phyloP scores from a whole-genome alignment of 805 yeast genomes.

The Ogataea ganodermae region DNA sequence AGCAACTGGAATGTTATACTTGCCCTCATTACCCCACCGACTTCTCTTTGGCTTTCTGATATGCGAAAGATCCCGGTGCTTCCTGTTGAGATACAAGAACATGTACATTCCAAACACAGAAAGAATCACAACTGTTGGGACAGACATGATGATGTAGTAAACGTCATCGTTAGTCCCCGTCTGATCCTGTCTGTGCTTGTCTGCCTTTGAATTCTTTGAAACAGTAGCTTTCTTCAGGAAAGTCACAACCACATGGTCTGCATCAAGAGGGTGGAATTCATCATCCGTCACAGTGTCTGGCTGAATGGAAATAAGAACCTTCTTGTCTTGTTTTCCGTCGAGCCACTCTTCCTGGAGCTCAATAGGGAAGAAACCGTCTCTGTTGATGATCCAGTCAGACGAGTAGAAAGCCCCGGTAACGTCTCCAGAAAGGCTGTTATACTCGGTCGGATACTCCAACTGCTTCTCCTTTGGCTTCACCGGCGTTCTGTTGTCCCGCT shows the following conservation, averaged over 20 bases:
- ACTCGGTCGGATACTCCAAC: conserved; percentile 18
- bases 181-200: conserved; percentile 35
- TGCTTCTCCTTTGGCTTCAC: conserved; percentile 21
- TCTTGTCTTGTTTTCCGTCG: conserved; percentile 50
- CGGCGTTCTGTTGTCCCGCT: conserved; percentile 34
- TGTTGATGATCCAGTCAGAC: conserved; percentile 68
- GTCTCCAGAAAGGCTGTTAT: conserved; percentile 27
- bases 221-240: conserved; percentile 56
- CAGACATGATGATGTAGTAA: conserved; percentile 61
- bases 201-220: conserved; percentile 43
- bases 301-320: conserved; percentile 69
- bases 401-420: conserved; percentile 52
- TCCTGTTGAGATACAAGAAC: conserved; percentile 57
- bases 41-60: conserved; percentile 41
- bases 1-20: conserved; percentile 30
- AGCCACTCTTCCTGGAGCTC: conserved; percentile 68
- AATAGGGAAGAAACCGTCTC: conserved; percentile 65
- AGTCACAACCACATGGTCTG: conserved; percentile 45
- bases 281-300: conserved; percentile 67
- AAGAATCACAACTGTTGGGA: conserved; percentile 66
- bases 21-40: conserved; percentile 36
- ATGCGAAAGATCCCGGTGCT: conserved; percentile 54
- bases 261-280: conserved; percentile 56
- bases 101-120: conserved; percentile 65
- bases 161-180: conserved; percentile 46